Evolutionary conservation across 2,329 filamentous ascomycete genomes (phyloP), one percentile per base, ranked within the genome.

Genomic region (Aspergillus tubingensis): DNA sequence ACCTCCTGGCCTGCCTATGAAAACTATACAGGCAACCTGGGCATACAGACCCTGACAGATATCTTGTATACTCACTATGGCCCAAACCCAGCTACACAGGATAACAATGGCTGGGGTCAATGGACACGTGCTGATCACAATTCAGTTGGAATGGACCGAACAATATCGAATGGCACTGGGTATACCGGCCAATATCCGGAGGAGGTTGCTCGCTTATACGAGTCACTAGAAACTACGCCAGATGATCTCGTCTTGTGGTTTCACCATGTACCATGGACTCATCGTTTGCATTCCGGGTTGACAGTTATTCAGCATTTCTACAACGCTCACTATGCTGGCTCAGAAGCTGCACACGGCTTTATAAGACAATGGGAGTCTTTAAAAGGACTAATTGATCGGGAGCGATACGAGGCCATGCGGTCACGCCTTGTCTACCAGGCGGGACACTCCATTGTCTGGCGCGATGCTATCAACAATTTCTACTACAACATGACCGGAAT

Each of bases 211-310:
- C 71, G 77, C 2, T 72, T 77, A 67, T 91, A 83, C 69, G 88
- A 91, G 65, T 75, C 82, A 47, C 77, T 86, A 17, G 81, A 83
- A 13, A 87, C 84, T 0, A 91, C 88, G 0, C 88, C 88, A 0
- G 88, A 91, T 62, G 79, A 91, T 21, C 77, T 91, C 1, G 73
- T 91, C 2, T 78, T 91, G 2, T 91, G 88, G 88, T 91, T 91
- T 75, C 89, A 91, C 71, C 89, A 91, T 68, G 86, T 91, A 0
- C 82, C 83, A 3, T 91, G 89, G 70, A 89, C 85, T 0, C 84
- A 89, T 41, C 73, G 71, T 6, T 80, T 91, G 1, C 80, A 86
- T 8, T 85, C 83, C 0, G 86, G 87, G 10, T 85, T 88, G 72
- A 89, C 88, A 0, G 86, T 91, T 2, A 88, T 88, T 54, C 86